These are phyloP conservation scores for Davidsoniella virescens DNA, from an alignment of 2,329 filamentous ascomycete genomes.

Conservation along the genomic window DNA sequence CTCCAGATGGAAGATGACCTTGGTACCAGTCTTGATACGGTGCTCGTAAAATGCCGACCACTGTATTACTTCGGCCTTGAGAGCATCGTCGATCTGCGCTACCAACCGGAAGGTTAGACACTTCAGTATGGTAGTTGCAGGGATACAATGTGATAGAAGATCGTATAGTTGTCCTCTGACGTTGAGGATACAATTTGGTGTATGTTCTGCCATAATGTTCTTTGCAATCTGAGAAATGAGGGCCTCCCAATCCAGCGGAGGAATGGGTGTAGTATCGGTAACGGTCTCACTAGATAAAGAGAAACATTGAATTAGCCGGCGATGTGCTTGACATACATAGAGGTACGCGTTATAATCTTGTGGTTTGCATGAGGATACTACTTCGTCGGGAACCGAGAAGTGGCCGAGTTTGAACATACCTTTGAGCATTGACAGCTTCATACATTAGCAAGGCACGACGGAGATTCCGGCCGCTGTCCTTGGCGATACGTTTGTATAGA, in stretches of 20 bases:
- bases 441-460: slow-evolving; percentile 88
- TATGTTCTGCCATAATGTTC: slow-evolving; percentile 85
- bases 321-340: too few relatives aligned
- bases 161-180: slow-evolving; percentile 94
- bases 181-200: slow-evolving; percentile 72
- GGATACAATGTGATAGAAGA: slow-evolving; percentile 90
- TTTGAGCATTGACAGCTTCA: slow-evolving; percentile 91
- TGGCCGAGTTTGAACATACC: slow-evolving; percentile 39
- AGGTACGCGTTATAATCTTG: too few relatives aligned
- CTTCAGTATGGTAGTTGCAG: slow-evolving; percentile 83
- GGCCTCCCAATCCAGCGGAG: slow-evolving; percentile 92
- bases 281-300: slow-evolving; percentile 58
- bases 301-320: neutral
- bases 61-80: slow-evolving; percentile 84
- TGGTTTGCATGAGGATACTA: too few relatives aligned
- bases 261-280: slow-evolving; percentile 72
- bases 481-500: slow-evolving; percentile 71
- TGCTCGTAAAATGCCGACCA: slow-evolving; percentile 98
- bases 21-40: slow-evolving; percentile 75
- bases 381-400: neutral
- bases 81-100: slow-evolving; percentile 65
- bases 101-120: slow-evolving; percentile 90
- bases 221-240: slow-evolving; percentile 78
- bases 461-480: slow-evolving; percentile 80
- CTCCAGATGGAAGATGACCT: slow-evolving; percentile 96